Evolutionary conservation across 2,329 filamentous ascomycete genomes (phyloP).

Genomic region (Penicillium sclerotigenum): DNA sequence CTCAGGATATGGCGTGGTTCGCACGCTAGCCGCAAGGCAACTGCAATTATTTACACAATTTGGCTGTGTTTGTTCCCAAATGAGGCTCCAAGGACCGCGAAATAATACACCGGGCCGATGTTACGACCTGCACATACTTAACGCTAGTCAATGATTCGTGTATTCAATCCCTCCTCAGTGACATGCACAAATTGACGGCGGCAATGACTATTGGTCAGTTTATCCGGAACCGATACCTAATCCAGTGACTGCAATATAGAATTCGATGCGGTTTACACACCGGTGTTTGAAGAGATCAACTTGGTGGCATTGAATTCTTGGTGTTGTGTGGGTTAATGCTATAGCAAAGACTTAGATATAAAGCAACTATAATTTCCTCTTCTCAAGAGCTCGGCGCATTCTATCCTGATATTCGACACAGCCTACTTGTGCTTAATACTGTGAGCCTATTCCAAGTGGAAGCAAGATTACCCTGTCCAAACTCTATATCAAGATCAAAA

Average conservation of each 20-base stretch:
- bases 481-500: not conserved
- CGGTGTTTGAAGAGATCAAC: not conserved
- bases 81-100: not conserved
- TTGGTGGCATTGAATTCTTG: not conserved
- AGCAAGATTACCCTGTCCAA: not conserved
- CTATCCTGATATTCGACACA: not conserved
- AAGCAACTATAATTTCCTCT: not conserved
- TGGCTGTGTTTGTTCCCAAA: not conserved
- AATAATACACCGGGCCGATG: not conserved
- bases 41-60: not conserved
- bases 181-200: not conserved
- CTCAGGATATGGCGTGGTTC: not conserved
- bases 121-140: not conserved
- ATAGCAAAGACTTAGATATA: not conserved
- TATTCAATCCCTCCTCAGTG: not conserved
- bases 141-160: not conserved
- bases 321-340: not conserved
- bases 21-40: conserved; percentile 5
- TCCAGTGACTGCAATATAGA: not conserved
- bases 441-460: not conserved
- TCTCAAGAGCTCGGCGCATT: not conserved
- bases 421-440: not conserved
- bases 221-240: not conserved
- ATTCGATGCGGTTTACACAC: not conserved
- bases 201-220: not conserved